Evolutionary conservation across 108 stramenopile species (phyloP), one percentile per base, ranked within the genome.

Genomic region (Skeletonema grethae): DNA sequence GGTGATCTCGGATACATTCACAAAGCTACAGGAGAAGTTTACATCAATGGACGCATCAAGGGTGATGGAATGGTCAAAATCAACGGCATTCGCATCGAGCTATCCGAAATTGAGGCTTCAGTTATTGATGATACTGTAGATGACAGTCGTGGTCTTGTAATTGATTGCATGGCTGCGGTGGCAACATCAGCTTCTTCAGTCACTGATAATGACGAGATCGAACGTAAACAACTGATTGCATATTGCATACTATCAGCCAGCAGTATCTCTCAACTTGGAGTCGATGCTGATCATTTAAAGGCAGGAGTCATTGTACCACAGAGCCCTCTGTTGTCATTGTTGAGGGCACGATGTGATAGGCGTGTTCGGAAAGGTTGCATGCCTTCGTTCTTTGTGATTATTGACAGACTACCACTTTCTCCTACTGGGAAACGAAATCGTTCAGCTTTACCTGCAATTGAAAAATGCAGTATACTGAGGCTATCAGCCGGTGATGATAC

Each of bases 61-160:
- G 88, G 89, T 16, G 88, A 95, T 69, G 91, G 88, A 2, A 89
- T 90, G 91, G 84, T 95, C 1, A 95, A 95, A 68, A 75, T 89
- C 13, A 92, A 95, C 67, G 94, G 94, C 9, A 80, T 95, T 15
- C 82, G 94, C 7, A 67, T 95, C 16, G 94, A 95, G 68, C 77
- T 95, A 12, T 84, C 84, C 1, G 94, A 92, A 83, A 89, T 95
- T 57, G 94, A 92, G 70, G 43, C 62, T 48, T 81, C 94, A 9
- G 22, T 92, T 15, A 67, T 85, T 29, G 87, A 86, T 61, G 67
- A 38, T 0, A 68, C 28, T 20, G 62, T 36, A 5, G 43, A 50
- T 16, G 55, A 48, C 4, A 53, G 50, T 24, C n/a, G 16, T 12
- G 32, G 61, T 35, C 60, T 88, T 13, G 80, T 89, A 7, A 46